Evolutionary conservation across 306 rosid species (phyloP).

Genomic region (Begonia masoniana): DNA sequence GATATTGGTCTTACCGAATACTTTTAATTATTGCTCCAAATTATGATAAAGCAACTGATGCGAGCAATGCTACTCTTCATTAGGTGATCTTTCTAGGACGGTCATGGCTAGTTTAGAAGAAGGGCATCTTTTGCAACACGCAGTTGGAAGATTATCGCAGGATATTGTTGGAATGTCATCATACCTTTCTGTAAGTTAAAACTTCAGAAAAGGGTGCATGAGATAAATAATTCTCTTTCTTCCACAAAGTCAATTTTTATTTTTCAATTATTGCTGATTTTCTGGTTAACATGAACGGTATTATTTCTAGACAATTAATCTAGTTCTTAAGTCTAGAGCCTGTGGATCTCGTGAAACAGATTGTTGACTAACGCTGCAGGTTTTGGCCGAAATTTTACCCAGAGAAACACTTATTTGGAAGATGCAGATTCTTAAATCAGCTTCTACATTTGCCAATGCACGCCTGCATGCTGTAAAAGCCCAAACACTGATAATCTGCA

Average conservation of each 20-base stretch:
- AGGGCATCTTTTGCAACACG: constrained; percentile 40
- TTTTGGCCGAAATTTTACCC: constrained; percentile 61
- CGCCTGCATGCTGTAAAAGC: constrained; percentile 71
- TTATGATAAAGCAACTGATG: constrained; percentile 1
- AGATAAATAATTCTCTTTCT: background rate
- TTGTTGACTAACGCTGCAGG: constrained; percentile 37
- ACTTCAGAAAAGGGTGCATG: background rate
- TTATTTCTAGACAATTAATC: no score
- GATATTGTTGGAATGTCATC: constrained; percentile 39
- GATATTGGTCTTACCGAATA: no score
- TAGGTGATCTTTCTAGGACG: constrained; percentile 42
- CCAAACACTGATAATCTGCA: constrained; percentile 64
- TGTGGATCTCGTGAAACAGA: constrained; percentile 12
- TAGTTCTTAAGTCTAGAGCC: background rate
- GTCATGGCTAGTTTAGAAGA: constrained; percentile 31
- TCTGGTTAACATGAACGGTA: no score
- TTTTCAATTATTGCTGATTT: no score
- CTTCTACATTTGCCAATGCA: constrained; percentile 56
- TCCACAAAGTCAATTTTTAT: background rate
- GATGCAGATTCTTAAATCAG: constrained; percentile 57
- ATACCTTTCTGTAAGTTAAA: constrained; percentile 55
- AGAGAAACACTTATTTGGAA: constrained; percentile 76
- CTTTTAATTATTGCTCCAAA: no score
- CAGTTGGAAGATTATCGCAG: constrained; percentile 36
- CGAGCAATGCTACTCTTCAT: constrained; percentile 18